These are phyloP conservation scores for Candida easanensis DNA, from an alignment of 805 yeast species.

Conservation along the genomic window DNA sequence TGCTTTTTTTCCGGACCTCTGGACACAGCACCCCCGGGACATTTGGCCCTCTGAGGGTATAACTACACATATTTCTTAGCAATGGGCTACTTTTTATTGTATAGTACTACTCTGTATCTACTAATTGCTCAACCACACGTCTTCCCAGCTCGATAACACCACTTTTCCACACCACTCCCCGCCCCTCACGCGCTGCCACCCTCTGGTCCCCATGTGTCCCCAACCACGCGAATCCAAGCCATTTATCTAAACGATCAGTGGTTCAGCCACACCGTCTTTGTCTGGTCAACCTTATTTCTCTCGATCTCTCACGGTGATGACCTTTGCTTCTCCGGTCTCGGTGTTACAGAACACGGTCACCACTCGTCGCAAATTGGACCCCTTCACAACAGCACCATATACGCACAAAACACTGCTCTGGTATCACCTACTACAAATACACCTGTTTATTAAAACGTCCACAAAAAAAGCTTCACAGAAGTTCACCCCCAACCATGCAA, in stretches of 20 bases:
- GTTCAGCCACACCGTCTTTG: slow-evolving; percentile 14
- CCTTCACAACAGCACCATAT: no score
- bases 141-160: not conserved
- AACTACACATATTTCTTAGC: no score
- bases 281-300: not conserved
- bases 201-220: not conserved
- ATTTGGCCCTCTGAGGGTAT: no score
- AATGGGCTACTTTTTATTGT: no score
- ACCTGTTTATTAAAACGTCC: no score
- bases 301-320: not conserved
- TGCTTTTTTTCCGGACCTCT: not conserved
- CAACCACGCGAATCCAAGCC: not conserved
- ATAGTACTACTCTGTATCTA: not conserved
- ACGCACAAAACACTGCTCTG: no score
- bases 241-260: slow-evolving; percentile 26
- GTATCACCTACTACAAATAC: no score
- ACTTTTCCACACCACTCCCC: no score
- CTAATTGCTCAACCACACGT: not conserved
- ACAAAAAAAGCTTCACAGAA: not conserved
- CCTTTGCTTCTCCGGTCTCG: not conserved
- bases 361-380: no score
- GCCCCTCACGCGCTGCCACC: not conserved
- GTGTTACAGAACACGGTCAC: no score
- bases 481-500: not conserved
- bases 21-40: not conserved